Conservation (phyloP, 805 yeast genomes). For the Scheffersomyces coipomensis region DNA sequence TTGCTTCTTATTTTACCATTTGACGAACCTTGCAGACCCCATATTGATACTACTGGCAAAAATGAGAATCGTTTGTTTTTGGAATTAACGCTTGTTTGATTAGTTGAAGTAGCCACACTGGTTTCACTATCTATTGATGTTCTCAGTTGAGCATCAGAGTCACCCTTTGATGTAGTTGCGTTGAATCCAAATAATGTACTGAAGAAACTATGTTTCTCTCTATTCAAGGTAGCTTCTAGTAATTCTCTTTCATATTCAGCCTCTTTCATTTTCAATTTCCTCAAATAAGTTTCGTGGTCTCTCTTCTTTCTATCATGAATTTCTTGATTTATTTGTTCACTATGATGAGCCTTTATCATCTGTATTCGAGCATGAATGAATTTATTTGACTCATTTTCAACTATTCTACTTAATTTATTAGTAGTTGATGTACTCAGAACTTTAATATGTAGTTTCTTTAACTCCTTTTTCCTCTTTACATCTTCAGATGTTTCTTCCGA, state of each 20-base stretch:
- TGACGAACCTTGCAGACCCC: not conserved
- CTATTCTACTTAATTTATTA: slow-evolving; percentile 23
- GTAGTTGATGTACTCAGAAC: slow-evolving; percentile 17
- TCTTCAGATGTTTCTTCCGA: slow-evolving; percentile 3
- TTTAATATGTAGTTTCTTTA: slow-evolving; percentile 9
- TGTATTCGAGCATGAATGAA: slow-evolving; percentile 40
- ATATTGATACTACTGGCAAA: slow-evolving; percentile 11
- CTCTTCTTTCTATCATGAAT: slow-evolving; percentile 37
- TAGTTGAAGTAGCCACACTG: not conserved
- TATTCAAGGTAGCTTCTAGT: slow-evolving; percentile 4
- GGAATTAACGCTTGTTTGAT: not conserved
- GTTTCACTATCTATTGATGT: slow-evolving; percentile 3
- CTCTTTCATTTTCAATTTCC: slow-evolving; percentile 34
- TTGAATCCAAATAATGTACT: slow-evolving; percentile 29
- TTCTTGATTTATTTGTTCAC: slow-evolving; percentile 32
- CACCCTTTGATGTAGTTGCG: slow-evolving; percentile 2
- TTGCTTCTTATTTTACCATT: slow-evolving; percentile 3
- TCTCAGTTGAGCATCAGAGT: not conserved
- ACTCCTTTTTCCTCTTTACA: slow-evolving; percentile 1
- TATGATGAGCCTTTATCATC: slow-evolving; percentile 35
- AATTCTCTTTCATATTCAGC: slow-evolving; percentile 35
- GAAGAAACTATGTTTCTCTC: slow-evolving; percentile 20
- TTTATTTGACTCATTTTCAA: slow-evolving; percentile 35
- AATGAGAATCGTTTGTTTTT: slow-evolving; percentile 17
- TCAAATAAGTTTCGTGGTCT: slow-evolving; percentile 38